phyloP scores from a whole-genome alignment of 805 yeast species.

The Saccharomycopsis schoenii region DNA sequence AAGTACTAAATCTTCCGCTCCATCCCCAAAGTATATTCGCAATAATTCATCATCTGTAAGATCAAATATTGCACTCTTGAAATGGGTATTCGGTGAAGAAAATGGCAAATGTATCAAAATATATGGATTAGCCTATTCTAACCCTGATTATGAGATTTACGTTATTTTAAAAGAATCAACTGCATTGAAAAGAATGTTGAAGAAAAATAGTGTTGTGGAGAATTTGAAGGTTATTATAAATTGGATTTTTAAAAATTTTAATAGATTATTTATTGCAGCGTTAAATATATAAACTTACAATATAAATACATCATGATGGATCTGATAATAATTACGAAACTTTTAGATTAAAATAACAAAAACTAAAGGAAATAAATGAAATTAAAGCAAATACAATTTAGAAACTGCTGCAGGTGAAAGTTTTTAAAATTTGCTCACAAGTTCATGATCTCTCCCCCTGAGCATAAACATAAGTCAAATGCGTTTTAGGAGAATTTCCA shows the following conservation, averaged over 20 bases:
- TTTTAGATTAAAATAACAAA: not conserved
- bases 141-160: slow-evolving; percentile 14
- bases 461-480: not conserved
- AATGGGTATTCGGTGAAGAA: not conserved
- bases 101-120: slow-evolving; percentile 7
- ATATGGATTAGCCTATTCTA: slow-evolving; percentile 14
- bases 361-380: too few species aligned
- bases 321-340: not conserved
- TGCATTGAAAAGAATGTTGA: not conserved
- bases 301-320: not conserved
- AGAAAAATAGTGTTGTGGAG: slow-evolving; percentile 7
- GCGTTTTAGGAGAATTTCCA: not conserved
- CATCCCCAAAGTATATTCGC: not conserved
- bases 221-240: slow-evolving; percentile 17
- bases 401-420: too few species aligned
- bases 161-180: slow-evolving; percentile 9
- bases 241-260: slow-evolving; percentile 19
- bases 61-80: not conserved
- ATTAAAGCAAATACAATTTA: too few species aligned
- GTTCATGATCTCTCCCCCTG: not conserved
- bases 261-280: slow-evolving; percentile 15
- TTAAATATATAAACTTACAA: not conserved
- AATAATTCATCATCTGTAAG: not conserved
- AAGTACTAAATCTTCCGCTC: not conserved
- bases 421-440: too few species aligned